Evolutionary conservation across 2,329 filamentous ascomycete genomes (phyloP).

Genomic region (Xylaria sp.): DNA sequence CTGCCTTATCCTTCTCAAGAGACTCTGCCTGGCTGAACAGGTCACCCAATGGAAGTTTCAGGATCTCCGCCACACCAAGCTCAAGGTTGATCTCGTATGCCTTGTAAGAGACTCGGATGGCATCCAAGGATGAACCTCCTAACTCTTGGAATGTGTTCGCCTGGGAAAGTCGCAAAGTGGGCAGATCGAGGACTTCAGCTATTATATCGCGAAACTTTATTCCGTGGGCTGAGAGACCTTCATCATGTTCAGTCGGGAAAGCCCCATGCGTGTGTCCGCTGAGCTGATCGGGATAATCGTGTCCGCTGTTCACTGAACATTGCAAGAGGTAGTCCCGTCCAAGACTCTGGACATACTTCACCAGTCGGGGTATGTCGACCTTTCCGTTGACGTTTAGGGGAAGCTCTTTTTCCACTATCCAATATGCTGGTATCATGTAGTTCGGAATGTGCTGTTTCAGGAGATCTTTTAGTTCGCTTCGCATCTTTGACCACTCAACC

Average conservation of each 20-base stretch:
- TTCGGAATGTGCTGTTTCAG: conserved; percentile 14
- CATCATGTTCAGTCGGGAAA: background rate
- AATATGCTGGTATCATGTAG: conserved; percentile 33
- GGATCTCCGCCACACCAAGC: background rate
- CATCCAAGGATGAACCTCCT: conserved; percentile 25
- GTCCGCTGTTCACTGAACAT: background rate
- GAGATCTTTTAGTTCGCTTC: background rate
- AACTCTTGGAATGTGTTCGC: conserved; percentile 20
- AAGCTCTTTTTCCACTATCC: conserved; percentile 23
- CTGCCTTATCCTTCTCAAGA: background rate
- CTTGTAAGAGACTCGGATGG: conserved; percentile 13
- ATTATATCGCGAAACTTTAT: conserved; percentile 9
- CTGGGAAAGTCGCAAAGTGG: conserved; percentile 3
- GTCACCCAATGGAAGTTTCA: background rate
- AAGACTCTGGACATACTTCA: conserved; percentile 3
- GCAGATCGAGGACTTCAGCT: conserved; percentile 17
- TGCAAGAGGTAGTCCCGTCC: conserved; percentile 2
- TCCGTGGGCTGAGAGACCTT: too few relatives aligned
- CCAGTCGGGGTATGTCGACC: conserved; percentile 16
- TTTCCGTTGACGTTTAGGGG: conserved; percentile 33
- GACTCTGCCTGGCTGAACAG: background rate
- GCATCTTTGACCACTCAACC: conserved; percentile 1
- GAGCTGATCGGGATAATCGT: background rate
- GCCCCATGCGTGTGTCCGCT: background rate
- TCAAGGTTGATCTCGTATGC: background rate